Conservation (phyloP, 2,329 filamentous ascomycete genomes). For the Fusarium duplospermum region DNA sequence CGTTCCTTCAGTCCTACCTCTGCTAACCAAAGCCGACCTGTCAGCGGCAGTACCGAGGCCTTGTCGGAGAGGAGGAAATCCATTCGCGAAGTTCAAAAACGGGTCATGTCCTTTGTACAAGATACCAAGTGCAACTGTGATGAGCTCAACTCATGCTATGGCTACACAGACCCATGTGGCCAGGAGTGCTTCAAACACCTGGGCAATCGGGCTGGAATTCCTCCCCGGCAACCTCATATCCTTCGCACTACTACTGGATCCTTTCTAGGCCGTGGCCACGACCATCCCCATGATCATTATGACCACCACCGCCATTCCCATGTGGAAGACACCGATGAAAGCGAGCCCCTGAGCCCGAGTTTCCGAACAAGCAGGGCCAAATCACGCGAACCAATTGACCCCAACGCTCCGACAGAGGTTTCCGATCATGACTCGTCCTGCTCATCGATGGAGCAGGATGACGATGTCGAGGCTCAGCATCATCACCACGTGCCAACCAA, state of each 20-base stretch:
- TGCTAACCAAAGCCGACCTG: slow-evolving; percentile 40
- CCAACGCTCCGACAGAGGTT: slow-evolving; percentile 36
- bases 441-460: slow-evolving; percentile 50
- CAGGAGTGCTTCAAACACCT: slow-evolving; percentile 74
- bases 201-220: slow-evolving; percentile 50
- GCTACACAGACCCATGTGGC: slow-evolving; percentile 73
- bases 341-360: slow-evolving; percentile 47
- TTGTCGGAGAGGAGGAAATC: slow-evolving; percentile 61
- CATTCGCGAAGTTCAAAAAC: slow-evolving; percentile 64
- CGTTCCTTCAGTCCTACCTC: slow-evolving; percentile 40
- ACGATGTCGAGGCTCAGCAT: slow-evolving; percentile 69
- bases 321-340: slow-evolving; percentile 25
- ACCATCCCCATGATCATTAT: slow-evolving; percentile 40
- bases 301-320: slow-evolving; percentile 41
- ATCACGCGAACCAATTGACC: slow-evolving; percentile 52
- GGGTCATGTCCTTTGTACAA: slow-evolving; percentile 73
- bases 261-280: slow-evolving; percentile 45
- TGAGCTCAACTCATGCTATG: slow-evolving; percentile 69
- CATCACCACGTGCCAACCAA: slow-evolving; percentile 97
- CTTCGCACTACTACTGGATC: slow-evolving; percentile 58
- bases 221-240: slow-evolving; percentile 51
- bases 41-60: slow-evolving; percentile 44
- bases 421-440: slow-evolving; percentile 43
- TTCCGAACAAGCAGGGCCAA: slow-evolving; percentile 54
- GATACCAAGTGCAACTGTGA: slow-evolving; percentile 74